A percentile compares a stretch with the other conserved stretches of the same genome.
Evolutionary conservation across 2,329 filamentous ascomycete species (phyloP).

Genomic region (Colletotrichum cuscutae): DNA sequence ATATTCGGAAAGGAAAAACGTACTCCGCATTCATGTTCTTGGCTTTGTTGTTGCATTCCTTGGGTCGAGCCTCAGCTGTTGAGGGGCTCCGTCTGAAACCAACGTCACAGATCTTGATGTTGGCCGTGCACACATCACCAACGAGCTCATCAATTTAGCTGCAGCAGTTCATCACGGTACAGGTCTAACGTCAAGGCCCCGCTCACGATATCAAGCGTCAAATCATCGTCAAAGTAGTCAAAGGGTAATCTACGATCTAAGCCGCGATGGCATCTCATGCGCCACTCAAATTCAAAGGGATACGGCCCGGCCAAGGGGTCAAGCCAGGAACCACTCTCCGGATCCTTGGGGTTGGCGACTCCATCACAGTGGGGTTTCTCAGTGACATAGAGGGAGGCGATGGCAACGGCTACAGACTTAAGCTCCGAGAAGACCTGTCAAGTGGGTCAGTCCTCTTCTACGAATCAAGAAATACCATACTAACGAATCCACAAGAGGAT

Average conservation of each 20-base stretch:
- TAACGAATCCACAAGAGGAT: slow-evolving; percentile 31
- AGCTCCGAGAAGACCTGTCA: slow-evolving; percentile 42
- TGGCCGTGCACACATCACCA: neutral
- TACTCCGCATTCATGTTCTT: neutral
- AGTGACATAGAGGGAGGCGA: slow-evolving; percentile 41
- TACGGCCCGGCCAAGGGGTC: slow-evolving; percentile 29
- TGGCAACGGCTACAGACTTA: slow-evolving; percentile 48
- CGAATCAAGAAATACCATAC: too few relatives aligned
- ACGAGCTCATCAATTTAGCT: too few relatives aligned
- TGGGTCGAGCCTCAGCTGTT: neutral
- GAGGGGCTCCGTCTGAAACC: neutral
- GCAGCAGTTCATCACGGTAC: neutral
- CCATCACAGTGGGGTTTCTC: slow-evolving; percentile 46
- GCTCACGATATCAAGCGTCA: neutral
- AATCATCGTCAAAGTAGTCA: neutral
- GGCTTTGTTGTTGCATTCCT: neutral
- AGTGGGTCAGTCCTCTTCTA: slow-evolving; percentile 34
- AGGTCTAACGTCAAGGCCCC: too few relatives aligned
- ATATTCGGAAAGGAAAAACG: neutral
- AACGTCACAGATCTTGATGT: neutral
- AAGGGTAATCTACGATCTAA: too few relatives aligned
- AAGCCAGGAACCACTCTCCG: slow-evolving; percentile 45
- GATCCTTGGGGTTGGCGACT: slow-evolving; percentile 50
- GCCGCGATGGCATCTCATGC: neutral
- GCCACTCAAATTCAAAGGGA: slow-evolving; percentile 2